Evolutionary conservation across 1,139 yeast species (phyloP).

Genomic region (Yamadazyma spencermartinsiae): DNA sequence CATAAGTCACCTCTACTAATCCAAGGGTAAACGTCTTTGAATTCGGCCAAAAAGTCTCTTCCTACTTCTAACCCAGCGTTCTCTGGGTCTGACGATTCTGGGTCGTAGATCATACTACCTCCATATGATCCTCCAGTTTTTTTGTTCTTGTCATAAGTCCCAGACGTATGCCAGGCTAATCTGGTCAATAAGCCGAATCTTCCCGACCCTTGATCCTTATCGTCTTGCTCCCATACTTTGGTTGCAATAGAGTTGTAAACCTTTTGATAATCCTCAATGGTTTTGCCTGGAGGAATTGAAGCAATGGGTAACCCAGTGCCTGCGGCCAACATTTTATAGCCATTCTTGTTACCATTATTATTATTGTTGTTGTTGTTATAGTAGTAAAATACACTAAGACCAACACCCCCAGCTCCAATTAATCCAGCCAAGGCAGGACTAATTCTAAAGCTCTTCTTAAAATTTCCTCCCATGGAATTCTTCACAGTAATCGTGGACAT

Average conservation of each 20-base stretch:
- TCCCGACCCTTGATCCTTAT: conserved; percentile 71
- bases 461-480: conserved; percentile 1
- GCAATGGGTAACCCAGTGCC: conserved; percentile 21
- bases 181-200: conserved; percentile 64
- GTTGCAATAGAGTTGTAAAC: conserved; percentile 80
- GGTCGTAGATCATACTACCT: conserved; percentile 75
- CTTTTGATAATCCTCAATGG: conserved; percentile 62
- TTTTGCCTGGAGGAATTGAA: conserved; percentile 27
- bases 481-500: conserved; percentile 10
- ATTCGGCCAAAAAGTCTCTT: conserved; percentile 62
- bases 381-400: conserved; percentile 2
- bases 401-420: conserved; percentile 2
- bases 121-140: conserved; percentile 77
- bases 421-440: neutral
- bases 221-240: conserved; percentile 74
- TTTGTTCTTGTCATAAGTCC: conserved; percentile 61
- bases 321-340: conserved; percentile 5
- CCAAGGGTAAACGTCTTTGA: conserved; percentile 68
- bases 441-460: neutral
- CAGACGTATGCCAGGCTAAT: conserved; percentile 76
- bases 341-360: conserved; percentile 1
- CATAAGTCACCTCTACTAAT: conserved; percentile 84
- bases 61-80: conserved; percentile 74
- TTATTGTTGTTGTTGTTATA: neutral
- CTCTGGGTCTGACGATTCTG: conserved; percentile 69